Evolutionary conservation across 2,329 filamentous ascomycete genomes (phyloP).

Genomic region (Spiromastix sp.): DNA sequence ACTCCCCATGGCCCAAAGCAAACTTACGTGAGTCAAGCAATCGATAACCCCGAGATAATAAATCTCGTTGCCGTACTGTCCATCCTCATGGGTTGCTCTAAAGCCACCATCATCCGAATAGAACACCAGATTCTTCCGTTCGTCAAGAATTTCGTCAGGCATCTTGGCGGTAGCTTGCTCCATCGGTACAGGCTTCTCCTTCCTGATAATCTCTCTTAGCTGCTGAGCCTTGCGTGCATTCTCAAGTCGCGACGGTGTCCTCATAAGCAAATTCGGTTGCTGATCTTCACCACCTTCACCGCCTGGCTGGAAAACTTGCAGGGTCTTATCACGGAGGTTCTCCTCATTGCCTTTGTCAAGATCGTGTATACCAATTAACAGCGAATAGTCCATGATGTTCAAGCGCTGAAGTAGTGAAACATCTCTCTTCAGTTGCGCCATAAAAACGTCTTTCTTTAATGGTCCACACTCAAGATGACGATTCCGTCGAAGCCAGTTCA

Average conservation of each 20-base stretch:
- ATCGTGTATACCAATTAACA: constrained; percentile 91
- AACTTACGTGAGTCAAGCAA: constrained; percentile 85
- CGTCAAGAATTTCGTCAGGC: constrained; percentile 77
- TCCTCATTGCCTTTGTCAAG: constrained; percentile 85
- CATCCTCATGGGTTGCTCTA: constrained; percentile 83
- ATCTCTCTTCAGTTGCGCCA: constrained; percentile 80
- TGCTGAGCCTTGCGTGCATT: constrained; percentile 84
- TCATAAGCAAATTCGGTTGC: constrained; percentile 57
- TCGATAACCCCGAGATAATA: constrained; percentile 99
- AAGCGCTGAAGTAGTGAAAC: constrained; percentile 77
- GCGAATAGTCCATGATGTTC: constrained; percentile 97
- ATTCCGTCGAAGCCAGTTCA: constrained; percentile 88
- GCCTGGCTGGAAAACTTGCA: constrained; percentile 88
- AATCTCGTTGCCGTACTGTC: constrained; percentile 74
- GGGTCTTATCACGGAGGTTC: constrained; percentile 77
- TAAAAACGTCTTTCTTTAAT: constrained; percentile 75
- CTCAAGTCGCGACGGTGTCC: constrained; percentile 89
- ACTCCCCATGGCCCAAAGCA: not conserved
- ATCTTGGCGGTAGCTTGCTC: constrained; percentile 72
- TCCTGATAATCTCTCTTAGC: constrained; percentile 81
- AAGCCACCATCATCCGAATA: constrained; percentile 92
- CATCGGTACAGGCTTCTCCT: constrained; percentile 88
- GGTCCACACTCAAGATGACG: constrained; percentile 81
- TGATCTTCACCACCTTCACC: constrained; percentile 57
- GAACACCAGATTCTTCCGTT: constrained; percentile 69